Evolutionary conservation across 2,329 filamentous ascomycete species (phyloP), one percentile per base, ranked within the genome.

Genomic region (Trichoderma lentiforme): DNA sequence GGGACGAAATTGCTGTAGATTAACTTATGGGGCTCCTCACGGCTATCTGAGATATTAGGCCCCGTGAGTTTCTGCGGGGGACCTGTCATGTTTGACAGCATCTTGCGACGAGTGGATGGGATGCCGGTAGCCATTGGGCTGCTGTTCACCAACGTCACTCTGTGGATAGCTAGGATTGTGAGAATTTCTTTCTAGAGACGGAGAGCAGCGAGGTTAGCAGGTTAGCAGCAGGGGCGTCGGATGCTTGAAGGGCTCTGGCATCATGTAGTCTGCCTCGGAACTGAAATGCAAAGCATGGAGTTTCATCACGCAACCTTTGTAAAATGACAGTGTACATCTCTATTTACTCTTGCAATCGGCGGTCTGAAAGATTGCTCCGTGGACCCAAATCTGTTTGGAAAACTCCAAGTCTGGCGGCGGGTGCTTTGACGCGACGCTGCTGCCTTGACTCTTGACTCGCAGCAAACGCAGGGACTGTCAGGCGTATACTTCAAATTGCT

Each of bases 21-120:
- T 65, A 68, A 39, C 71, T 65, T 43, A 56, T 36, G 57, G 71
- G 60, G 39, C 39, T 43, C 39, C 71, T 65, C 56, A 71, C 71
- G 71, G 71, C 34, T 70, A 72, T 72, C 71, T 72, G 58, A 72
- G 71, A 70, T 70, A 30, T 21, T 61, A 39, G 60, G n/a, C 34
- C 51, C 71, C 68, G 71, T 66, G 39, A 21, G 39, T 30, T 60
- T 61, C 71, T 73, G 71, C 68, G 71, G 71, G 71, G 68, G 51
- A 73, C 68, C 68, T 73, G 71, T 71, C 71, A 73, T 60, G 71
- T 71, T 43, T 63, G 67, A 73, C 71, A 73, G 62, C 58, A 60
- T 66, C 57, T 73, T 56, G 43, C 67, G 61, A 73, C 47, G 68
- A 60, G 57, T 60, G 26, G 30, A n/a, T 30, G n/a, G n/a, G 64